These are phyloP conservation scores for Wickerhamiella bombiphila DNA, from an alignment of 805 yeast genomes.

Conservation along the genomic window DNA sequence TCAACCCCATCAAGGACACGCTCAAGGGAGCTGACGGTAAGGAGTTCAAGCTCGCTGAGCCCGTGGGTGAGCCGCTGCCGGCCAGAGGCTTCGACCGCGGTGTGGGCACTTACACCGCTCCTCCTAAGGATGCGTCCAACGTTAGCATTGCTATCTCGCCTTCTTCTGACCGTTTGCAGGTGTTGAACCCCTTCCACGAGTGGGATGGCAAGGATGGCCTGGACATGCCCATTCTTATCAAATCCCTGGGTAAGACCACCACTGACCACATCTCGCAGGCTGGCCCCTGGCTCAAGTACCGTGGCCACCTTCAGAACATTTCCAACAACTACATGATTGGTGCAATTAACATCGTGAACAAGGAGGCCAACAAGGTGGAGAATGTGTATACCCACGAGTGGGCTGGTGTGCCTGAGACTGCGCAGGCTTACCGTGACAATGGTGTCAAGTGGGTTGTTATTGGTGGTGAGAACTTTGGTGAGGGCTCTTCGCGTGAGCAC, in stretches of 20 bases:
- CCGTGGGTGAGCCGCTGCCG: slow-evolving; percentile 85
- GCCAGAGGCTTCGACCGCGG: slow-evolving; percentile 81
- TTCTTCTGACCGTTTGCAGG: slow-evolving; percentile 90
- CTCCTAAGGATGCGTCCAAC: slow-evolving; percentile 70
- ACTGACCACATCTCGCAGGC: slow-evolving; percentile 99
- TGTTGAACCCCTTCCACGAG: slow-evolving; percentile 80
- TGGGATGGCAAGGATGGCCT: slow-evolving; percentile 94
- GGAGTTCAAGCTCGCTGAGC: slow-evolving; percentile 77
- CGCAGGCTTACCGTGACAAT: slow-evolving; percentile 82
- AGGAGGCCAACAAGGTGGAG: slow-evolving; percentile 80
- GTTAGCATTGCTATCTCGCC: slow-evolving; percentile 72
- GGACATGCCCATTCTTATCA: slow-evolving; percentile 84
- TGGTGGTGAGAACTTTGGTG: slow-evolving; percentile 98
- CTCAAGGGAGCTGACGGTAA: slow-evolving; percentile 80
- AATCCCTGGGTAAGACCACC: slow-evolving; percentile 94
- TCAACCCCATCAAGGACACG: slow-evolving; percentile 89
- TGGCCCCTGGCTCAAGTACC: slow-evolving; percentile 99
- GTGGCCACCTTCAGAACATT: slow-evolving; percentile 98
- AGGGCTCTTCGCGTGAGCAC: slow-evolving; percentile 99
- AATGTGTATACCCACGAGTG: slow-evolving; percentile 84
- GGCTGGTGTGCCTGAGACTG: slow-evolving; percentile 95
- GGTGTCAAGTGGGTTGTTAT: slow-evolving; percentile 93
- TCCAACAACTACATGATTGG: slow-evolving; percentile 99
- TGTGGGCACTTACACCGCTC: slow-evolving; percentile 91
- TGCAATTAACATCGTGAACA: slow-evolving; percentile 93